Base-by-base conservation (phyloP, 352 stramenopile species). In the Globisporangium polare region DNA sequence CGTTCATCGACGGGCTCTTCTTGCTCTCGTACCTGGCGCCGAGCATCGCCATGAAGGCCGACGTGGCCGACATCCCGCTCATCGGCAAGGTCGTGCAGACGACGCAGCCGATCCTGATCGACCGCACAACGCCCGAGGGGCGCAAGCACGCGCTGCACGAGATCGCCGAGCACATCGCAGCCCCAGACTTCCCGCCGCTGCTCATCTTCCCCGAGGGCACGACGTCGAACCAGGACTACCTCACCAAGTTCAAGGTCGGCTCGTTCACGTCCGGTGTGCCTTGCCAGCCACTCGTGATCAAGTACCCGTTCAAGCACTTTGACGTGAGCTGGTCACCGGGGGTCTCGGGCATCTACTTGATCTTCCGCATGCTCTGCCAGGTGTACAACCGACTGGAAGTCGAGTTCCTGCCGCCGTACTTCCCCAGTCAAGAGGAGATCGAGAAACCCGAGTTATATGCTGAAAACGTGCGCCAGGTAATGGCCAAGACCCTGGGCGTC, bases 161-260 rank as follows among this genome's bases (percentile, higher is more conserved):
- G 63, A 91, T 91, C 59, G 69, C 67, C 17, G 63, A 80, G 47
- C 81, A 88, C 63, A 72, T 89, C 17, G 68, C 49, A 5, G 65
- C 80, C 47, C 46, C 74, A 0, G 64, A 46, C 7, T 74, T 77
- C 55, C 82, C 82, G 10, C 80, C 80, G 43, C 70, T 92, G 58
- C 72, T 92, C 9, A 79, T 92, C 13, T 92, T 92, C 46, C 82
- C 82, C 0, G 78, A 88, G 42, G 82, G 82, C 39, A 92, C 80
- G n/a, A 92, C 82, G 9, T 88, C 77, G 24, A 89, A 84, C 69
- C 80, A 90, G 57, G 49, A 72, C 39, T 84, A 76, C 49, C 60
- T 92, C 12, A 89, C 77, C 49, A 86, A 88, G 67, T 92, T 92
- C 64, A 92, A 92, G 43, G 71, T 87, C 20, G 82, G 82, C 2